Conservation (phyloP, 176 grass and related monocot species). For the Cenchrus fungigraminus region DNA sequence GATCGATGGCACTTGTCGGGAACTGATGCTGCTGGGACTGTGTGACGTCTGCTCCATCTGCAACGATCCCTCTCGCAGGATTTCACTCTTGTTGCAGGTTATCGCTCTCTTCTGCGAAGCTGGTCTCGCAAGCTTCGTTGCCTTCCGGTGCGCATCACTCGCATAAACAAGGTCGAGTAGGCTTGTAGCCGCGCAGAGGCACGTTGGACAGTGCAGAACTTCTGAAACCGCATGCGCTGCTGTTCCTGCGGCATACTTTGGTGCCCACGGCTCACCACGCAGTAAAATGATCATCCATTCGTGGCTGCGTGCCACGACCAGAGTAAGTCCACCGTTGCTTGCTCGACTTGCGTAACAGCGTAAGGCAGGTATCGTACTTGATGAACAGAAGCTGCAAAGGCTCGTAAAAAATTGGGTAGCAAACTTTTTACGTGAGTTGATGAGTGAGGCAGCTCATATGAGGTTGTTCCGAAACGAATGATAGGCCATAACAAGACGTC, state of each 20-base stretch:
- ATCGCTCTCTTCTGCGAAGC: neutral
- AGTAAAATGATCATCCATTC: neutral
- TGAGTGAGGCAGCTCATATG: too few species aligned
- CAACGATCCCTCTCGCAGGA: neutral
- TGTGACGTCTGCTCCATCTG: too few species aligned
- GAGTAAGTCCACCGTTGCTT: neutral
- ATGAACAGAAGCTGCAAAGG: neutral
- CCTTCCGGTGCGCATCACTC: neutral
- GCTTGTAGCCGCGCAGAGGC: neutral
- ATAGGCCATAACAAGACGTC: too few species aligned
- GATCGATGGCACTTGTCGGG: neutral
- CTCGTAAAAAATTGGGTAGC: neutral
- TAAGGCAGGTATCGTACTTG: neutral
- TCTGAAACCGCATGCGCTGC: neutral
- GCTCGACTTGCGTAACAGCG: neutral
- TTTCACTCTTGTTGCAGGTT: constrained; percentile 20
- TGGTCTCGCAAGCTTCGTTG: neutral
- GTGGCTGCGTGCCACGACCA: neutral
- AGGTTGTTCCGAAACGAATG: too few species aligned
- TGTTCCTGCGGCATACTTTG: neutral
- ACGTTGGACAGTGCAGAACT: neutral
- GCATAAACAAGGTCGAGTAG: neutral
- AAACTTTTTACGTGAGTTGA: too few species aligned
- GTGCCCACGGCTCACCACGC: neutral
- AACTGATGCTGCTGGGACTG: neutral